Conservation (phyloP, 73 alveolate genomes). For the Stentor coeruleus region DNA sequence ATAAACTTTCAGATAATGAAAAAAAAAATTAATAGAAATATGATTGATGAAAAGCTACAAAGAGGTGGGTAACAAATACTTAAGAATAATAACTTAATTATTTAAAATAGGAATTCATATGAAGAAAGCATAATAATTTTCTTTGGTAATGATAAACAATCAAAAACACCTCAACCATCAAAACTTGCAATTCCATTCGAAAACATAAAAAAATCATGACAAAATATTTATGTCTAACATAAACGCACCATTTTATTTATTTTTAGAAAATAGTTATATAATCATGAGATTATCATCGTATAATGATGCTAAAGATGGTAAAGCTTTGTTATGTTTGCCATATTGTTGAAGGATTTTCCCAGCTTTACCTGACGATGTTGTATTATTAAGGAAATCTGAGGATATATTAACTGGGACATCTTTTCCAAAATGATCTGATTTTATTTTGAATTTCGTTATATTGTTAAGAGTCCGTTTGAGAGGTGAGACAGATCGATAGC, state of each 20-base stretch:
- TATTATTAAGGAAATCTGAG: too few species aligned
- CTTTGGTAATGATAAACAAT: not conserved
- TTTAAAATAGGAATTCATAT: not conserved
- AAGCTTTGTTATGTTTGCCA: not conserved
- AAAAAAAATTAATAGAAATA: not conserved
- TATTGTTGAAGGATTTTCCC: not conserved
- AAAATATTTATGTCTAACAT: not conserved
- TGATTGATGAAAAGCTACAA: not conserved
- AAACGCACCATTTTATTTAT: too few species aligned
- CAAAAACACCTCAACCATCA: not conserved
- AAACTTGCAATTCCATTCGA: not conserved
- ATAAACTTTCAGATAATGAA: constrained; percentile 18
- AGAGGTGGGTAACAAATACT: constrained; percentile 18
- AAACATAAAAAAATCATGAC: not conserved
- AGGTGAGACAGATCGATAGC: constrained; percentile 3
- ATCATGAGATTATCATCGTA: too few species aligned
- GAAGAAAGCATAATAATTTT: not conserved
- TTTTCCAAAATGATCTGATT: not conserved
- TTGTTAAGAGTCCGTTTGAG: not conserved
- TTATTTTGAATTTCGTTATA: not conserved
- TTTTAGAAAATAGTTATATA: too few species aligned
- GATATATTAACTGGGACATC: not conserved
- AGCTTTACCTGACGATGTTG: not conserved
- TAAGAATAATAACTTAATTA: not conserved
- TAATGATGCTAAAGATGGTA: not conserved